Conservation (phyloP, 768 basidiomycete genomes). For the Solioccasus polychromus region DNA sequence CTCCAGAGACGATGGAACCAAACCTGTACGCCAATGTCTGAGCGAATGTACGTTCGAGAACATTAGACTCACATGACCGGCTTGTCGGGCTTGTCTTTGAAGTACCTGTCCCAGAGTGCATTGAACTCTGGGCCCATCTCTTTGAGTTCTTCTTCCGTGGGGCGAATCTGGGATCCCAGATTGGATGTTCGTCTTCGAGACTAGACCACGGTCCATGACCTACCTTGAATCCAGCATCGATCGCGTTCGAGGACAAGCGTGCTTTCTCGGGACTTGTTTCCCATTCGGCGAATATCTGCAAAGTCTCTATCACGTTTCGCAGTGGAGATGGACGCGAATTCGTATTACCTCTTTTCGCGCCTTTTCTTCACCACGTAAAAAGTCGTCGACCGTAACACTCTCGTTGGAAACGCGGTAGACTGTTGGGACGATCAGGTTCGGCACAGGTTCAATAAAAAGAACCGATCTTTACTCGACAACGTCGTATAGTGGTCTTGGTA, state of each 20-base stretch:
- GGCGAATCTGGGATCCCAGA: conserved; percentile 51
- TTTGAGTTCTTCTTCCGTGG: conserved; percentile 64
- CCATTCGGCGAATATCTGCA: conserved; percentile 65
- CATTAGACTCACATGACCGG: conserved; percentile 60
- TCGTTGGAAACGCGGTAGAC: conserved; percentile 70
- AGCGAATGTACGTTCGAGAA: too few species aligned
- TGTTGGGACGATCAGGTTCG: conserved; percentile 24
- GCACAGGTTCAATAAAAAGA: too few species aligned
- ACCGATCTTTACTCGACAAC: conserved; percentile 47
- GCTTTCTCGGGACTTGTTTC: conserved; percentile 66
- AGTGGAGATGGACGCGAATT: not conserved
- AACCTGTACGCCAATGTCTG: too few species aligned
- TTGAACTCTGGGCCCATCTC: conserved; percentile 81
- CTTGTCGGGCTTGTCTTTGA: conserved; percentile 80
- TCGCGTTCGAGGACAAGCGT: conserved; percentile 63
- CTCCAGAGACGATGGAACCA: conserved; percentile 64
- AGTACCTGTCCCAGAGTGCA: conserved; percentile 63
- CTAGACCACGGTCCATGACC: conserved; percentile 1
- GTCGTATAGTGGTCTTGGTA: conserved; percentile 78
- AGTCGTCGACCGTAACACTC: conserved; percentile 60
- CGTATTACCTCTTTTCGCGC: conserved; percentile 48
- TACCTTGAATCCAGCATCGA: conserved; percentile 75
- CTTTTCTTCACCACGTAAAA: conserved; percentile 64
- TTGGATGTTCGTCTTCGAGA: not conserved
- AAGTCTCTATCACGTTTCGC: too few species aligned